These are phyloP conservation scores for Tylopilus felleus DNA, from an alignment of 768 basidiomycete genomes.

Conservation along the genomic window DNA sequence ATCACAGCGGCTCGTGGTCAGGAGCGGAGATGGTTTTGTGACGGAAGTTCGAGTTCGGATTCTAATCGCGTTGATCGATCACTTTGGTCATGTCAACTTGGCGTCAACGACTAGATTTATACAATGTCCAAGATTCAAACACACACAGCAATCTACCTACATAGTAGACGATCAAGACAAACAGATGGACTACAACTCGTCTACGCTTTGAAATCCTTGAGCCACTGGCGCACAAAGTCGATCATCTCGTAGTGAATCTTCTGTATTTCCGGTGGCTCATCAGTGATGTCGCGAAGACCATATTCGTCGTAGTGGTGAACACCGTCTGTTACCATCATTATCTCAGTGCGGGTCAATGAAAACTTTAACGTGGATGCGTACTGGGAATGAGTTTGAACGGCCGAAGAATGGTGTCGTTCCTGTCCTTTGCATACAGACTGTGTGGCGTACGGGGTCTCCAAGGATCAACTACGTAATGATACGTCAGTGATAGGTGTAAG, in stretches of 20 bases:
- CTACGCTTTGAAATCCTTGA: conserved; percentile 41
- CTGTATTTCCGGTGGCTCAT: conserved; percentile 76
- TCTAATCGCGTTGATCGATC: neutral
- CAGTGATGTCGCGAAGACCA: conserved; percentile 54
- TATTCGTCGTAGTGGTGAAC: conserved; percentile 75
- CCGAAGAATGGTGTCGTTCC: conserved; percentile 65
- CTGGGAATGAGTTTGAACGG: conserved; percentile 89
- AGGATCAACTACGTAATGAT: conserved; percentile 73
- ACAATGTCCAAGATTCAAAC: neutral
- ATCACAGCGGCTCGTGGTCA: conserved; percentile 6
- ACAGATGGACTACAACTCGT: neutral
- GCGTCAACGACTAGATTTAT: no score
- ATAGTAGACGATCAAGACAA: neutral
- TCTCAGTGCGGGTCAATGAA: neutral
- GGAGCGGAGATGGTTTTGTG: neutral
- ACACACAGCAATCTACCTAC: neutral
- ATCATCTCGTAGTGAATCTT: conserved; percentile 81
- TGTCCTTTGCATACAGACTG: conserved; percentile 62
- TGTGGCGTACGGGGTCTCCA: conserved; percentile 89
- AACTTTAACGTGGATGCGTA: conserved; percentile 34
- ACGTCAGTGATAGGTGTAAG: neutral
- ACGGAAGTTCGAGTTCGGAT: neutral
- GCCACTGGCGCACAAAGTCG: conserved; percentile 75
- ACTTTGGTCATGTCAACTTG: no score
- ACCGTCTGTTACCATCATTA: conserved; percentile 41